These are phyloP conservation scores for Penicillium polonicum DNA, from an alignment of 2,329 filamentous ascomycete species.

Conservation along the genomic window DNA sequence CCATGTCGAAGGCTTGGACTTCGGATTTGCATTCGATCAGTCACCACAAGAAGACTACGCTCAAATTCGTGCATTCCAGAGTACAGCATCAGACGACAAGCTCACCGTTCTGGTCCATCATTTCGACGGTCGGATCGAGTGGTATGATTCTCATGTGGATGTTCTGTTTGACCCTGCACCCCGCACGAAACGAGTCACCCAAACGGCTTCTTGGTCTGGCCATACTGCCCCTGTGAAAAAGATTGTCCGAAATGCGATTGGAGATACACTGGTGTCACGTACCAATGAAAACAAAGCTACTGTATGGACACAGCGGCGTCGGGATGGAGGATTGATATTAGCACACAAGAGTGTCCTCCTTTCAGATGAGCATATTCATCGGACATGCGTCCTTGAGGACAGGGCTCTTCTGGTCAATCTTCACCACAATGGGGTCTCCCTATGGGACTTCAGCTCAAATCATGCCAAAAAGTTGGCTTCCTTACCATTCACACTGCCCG, in stretches of 20 bases:
- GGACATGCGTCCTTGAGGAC: conserved; percentile 74
- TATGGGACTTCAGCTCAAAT: conserved; percentile 74
- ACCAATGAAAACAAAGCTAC: conserved; percentile 76
- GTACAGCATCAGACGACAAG: conserved; percentile 58
- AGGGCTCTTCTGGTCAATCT: conserved; percentile 80
- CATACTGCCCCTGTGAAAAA: conserved; percentile 79
- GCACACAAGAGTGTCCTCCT: conserved; percentile 67
- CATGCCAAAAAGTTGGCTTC: conserved; percentile 60
- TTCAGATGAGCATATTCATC: conserved; percentile 70
- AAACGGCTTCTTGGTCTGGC: conserved; percentile 74
- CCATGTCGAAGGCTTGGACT: conserved; percentile 63
- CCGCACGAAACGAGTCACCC: conserved; percentile 57
- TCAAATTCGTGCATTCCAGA: conserved; percentile 72
- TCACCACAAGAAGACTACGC: conserved; percentile 54
- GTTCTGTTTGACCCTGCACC: conserved; percentile 73
- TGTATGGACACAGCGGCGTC: conserved; percentile 71
- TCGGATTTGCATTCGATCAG: conserved; percentile 38
- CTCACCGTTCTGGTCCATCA: conserved; percentile 76
- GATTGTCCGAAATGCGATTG: conserved; percentile 80
- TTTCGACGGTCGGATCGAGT: conserved; percentile 80
- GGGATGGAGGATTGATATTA: conserved; percentile 55
- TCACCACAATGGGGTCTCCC: conserved; percentile 65
- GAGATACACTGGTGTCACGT: conserved; percentile 75
- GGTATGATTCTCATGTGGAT: conserved; percentile 75
- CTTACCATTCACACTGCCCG: conserved; percentile 58